Evolutionary conservation across 2,329 filamentous ascomycete genomes (phyloP).

Genomic region (Pyrenochaeta sp.): DNA sequence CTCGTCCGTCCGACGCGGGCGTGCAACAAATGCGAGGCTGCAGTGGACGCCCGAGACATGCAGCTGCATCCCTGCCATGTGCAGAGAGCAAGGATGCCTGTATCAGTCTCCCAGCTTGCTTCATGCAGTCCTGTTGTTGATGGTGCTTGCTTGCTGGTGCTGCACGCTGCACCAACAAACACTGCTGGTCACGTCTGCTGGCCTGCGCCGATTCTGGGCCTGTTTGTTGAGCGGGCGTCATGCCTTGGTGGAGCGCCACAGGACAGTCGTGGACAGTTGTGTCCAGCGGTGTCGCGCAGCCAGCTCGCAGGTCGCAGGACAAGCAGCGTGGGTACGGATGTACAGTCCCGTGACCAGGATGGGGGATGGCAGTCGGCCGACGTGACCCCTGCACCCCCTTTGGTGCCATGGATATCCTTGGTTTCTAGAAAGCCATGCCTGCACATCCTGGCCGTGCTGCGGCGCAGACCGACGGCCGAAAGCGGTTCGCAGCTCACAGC

Average conservation of each 20-base stretch:
- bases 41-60: constrained; percentile 10
- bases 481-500: not conserved
- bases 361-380: not conserved
- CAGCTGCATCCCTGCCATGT: constrained; percentile 10
- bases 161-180: constrained; percentile 27
- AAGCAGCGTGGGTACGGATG: too few species aligned
- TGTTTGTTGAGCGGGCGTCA: constrained; percentile 3
- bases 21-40: constrained; percentile 7
- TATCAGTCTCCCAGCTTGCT: constrained; percentile 17
- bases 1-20: constrained; percentile 5
- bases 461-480: not conserved
- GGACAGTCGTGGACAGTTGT: too few species aligned
- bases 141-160: constrained; percentile 5
- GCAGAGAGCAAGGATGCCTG: constrained; percentile 21
- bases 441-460: too few species aligned
- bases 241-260: constrained; percentile 5
- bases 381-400: too few species aligned
- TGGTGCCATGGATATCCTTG: too few species aligned
- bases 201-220: too few species aligned
- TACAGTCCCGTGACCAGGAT: too few species aligned
- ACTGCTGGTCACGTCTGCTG: constrained; percentile 17
- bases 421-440: too few species aligned
- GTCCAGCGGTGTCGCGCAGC: too few species aligned
- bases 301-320: too few species aligned
- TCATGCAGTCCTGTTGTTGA: constrained; percentile 16